Evolutionary conservation across 1,139 yeast genomes (phyloP).

Genomic region (Hansenula lynferdii): DNA sequence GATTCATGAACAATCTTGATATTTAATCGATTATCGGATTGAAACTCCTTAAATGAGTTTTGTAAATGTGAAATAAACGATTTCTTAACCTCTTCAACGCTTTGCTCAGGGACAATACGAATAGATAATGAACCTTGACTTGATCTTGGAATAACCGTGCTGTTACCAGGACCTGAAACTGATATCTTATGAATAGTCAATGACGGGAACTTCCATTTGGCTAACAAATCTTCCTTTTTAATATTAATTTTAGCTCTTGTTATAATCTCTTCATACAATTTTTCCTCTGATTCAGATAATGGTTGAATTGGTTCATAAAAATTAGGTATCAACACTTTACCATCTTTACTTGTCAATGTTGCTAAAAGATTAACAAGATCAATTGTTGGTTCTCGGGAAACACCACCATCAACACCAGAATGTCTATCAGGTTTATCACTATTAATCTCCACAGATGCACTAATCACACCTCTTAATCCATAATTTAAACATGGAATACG

Average conservation of each 20-base stretch:
- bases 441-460: constrained; percentile 64
- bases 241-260: constrained; percentile 34
- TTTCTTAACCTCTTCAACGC: constrained; percentile 50
- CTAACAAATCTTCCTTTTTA: constrained; percentile 49
- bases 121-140: constrained; percentile 77
- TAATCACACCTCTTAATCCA: constrained; percentile 88
- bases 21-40: constrained; percentile 55
- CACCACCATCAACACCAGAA: constrained; percentile 97
- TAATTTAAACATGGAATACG: constrained; percentile 86
- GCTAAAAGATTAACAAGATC: constrained; percentile 74
- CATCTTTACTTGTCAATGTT: constrained; percentile 52
- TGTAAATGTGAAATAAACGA: constrained; percentile 44
- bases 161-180: constrained; percentile 87
- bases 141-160: constrained; percentile 82
- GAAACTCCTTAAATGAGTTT: constrained; percentile 38
- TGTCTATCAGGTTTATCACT: constrained; percentile 86
- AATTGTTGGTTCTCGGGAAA: constrained; percentile 81
- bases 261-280: constrained; percentile 57
- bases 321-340: constrained; percentile 60
- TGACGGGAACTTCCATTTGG: constrained; percentile 93
- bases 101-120: constrained; percentile 88
- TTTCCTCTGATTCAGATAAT: constrained; percentile 49
- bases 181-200: constrained; percentile 81
- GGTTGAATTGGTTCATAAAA: constrained; percentile 66
- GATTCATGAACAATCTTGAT: constrained; percentile 74